A percentile compares a stretch with the other conserved stretches of the same genome.
Evolutionary conservation across 2,329 filamentous ascomycete species (phyloP).

Genomic region (Intubia oerlemansii): DNA sequence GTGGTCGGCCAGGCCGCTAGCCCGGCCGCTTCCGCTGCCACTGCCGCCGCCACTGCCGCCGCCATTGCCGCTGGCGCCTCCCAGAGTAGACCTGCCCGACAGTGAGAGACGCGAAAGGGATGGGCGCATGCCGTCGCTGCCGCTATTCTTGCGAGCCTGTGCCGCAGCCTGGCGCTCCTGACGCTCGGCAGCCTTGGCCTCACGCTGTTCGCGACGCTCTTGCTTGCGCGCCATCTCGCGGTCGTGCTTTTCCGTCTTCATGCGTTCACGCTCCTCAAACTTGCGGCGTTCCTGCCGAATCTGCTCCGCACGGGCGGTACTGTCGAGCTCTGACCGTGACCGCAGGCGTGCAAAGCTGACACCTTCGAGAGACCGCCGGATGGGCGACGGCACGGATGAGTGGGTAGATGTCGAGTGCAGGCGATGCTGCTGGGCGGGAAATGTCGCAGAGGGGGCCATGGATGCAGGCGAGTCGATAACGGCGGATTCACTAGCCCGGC

Average conservation of each 20-base stretch:
- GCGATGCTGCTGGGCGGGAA: no score
- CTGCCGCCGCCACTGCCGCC: constrained; percentile 5
- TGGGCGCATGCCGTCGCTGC: constrained; percentile 5
- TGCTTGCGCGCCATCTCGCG: constrained; percentile 34
- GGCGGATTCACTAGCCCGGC: no score
- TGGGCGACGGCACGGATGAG: constrained; percentile 12
- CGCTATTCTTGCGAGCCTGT: constrained; percentile 17
- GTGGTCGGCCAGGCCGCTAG: no score
- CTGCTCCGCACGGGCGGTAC: constrained; percentile 29
- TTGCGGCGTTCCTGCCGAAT: constrained; percentile 39
- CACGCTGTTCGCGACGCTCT: constrained; percentile 35
- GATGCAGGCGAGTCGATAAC: no score
- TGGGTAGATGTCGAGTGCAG: no score
- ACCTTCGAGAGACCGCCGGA: constrained; percentile 39
- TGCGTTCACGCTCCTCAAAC: constrained; percentile 38
- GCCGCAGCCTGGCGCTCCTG: constrained; percentile 19
- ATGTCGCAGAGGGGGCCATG: no score
- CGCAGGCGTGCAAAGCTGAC: constrained; percentile 33
- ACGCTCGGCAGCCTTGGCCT: constrained; percentile 28
- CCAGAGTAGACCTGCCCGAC: constrained; percentile 11
- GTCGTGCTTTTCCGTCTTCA: constrained; percentile 40
- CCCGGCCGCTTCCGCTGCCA: constrained; percentile 7
- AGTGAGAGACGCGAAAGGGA: no score
- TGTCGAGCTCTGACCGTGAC: constrained; percentile 36
- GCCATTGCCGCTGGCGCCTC: no score